Evolutionary conservation across 225 moss, liverwort and hornwort species (phyloP), one percentile per base, ranked within the genome.

Genomic region (Physcomitrellopsis africana): DNA sequence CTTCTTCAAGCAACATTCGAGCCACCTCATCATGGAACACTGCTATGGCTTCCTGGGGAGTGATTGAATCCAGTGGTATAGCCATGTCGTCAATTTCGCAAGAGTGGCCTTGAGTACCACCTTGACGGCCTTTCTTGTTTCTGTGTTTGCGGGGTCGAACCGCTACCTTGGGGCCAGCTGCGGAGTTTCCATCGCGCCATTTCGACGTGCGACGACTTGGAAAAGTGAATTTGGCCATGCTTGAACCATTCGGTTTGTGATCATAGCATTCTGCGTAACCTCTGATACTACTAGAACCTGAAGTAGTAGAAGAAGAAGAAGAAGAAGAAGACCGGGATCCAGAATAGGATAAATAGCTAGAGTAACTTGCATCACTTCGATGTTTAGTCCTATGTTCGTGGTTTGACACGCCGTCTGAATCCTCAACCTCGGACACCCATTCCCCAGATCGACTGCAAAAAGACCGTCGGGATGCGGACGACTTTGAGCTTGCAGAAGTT

Each of bases 1-100:
- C 82, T 63, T 87, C 84, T 26, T 81, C 81, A 32, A 68, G 22
- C 82, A 87, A 65, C 86, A 86, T 83, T 5, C 84, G 84, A 51
- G 87, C 87, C 43, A 87, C 87, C 45, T 87, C 87, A 64, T 87
- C 87, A 10, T 87, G 87, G 59, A 87, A 87, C 52, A 87, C 79
- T 0, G 87, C 87, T 29, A 80, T 68, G 5, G 84, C 87, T 57
- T 87, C 74, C 54, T 87, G 82, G 2, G 84, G 84, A 23, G 80
- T 77, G 66, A 84, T 71, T 20, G 84, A 82, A 20, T 80, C 82
- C 15, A 87, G 68, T 41, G 87, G 68, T 12, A 84, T 60, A 29
- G 55, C 45, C 55, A 54, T 70, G 0, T 66, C 60, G 41, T 76
- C 63, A 20, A 47, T 0, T 8, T 56, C 48, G 32, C 65, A 51